Evolutionary conservation across 108 stramenopile species (phyloP).

Genomic region (Pseudonitzschia delicatissima): DNA sequence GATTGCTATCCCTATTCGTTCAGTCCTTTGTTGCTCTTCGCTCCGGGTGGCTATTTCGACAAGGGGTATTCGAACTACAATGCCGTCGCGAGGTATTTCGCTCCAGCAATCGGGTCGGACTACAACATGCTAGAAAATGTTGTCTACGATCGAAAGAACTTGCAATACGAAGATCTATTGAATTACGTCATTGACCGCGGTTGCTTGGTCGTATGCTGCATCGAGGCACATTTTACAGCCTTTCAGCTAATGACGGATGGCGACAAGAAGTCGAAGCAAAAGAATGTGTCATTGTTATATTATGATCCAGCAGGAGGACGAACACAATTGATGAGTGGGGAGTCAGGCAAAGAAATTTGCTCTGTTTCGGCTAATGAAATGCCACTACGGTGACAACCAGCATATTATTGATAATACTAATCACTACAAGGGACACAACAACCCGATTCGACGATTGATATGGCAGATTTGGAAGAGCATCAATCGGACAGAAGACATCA

Average conservation of each 20-base stretch:
- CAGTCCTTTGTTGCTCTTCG: conserved; percentile 26
- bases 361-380: conserved; percentile 24
- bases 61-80: conserved; percentile 40
- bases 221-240: conserved; percentile 34
- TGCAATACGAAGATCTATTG: conserved; percentile 32
- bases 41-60: conserved; percentile 28
- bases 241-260: conserved; percentile 12
- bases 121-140: conserved; percentile 34
- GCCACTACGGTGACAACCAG: conserved; percentile 34
- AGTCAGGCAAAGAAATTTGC: conserved; percentile 10
- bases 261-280: background rate
- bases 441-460: conserved; percentile 11
- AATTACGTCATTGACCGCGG: conserved; percentile 16
- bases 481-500: conserved; percentile 14
- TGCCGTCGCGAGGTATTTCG: conserved; percentile 28
- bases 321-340: conserved; percentile 12
- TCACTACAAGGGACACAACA: conserved; percentile 24
- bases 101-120: conserved; percentile 16
- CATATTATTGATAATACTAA: conserved; percentile 28
- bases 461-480: conserved; percentile 29
- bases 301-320: conserved; percentile 25
- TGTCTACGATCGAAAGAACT: conserved; percentile 32
- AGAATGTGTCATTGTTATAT: conserved; percentile 15
- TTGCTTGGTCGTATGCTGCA: conserved; percentile 25
- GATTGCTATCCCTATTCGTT: conserved; percentile 40